Evolutionary conservation across 2,329 filamentous ascomycete genomes (phyloP), one percentile per base, ranked within the genome.

Genomic region (Penicillium sp.): DNA sequence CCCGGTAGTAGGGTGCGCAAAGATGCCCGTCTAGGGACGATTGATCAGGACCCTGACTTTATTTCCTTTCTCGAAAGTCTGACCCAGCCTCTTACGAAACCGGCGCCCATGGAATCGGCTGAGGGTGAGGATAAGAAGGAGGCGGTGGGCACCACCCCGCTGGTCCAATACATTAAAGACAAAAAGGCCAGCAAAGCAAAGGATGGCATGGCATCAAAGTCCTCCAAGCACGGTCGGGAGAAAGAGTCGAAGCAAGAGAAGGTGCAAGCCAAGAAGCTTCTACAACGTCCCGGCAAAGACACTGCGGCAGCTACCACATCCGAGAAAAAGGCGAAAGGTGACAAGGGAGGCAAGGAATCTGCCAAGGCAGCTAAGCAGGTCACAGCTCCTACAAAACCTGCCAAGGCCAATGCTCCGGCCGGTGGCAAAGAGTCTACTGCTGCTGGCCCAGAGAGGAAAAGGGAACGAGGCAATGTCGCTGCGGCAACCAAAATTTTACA

Each of bases 11-110:
- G 85, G 60, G 77, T 78, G 33, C 80, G 87, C 22, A 77, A 79
- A 37, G 92, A 98, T 69, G 79, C 80, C 36, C 81, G 89, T 10
- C 86, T 95, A 61, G 92, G 90, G 36, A 95, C 88, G 2, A 96
- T 98, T 50, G 92, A 98, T 55, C 88, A 95, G 60, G 92, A 98
- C 56, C 80, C 86, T 0, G 92, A 96, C 53, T 98, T 95, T 54
- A 93, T 95, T 70, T 80, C 82, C 16, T 98, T 96, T 60, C 74
- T 98, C 6, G 85, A 93, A 61, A 84, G 78, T 37, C 74, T 96
- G 31, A 93, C 89, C 1, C 87, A 93, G 51, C 78, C 76, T 2
- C 72, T 79, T 43, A 64, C 67, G n/a, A 81, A 76, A 55, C 64
- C 76, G 9, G 55, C 68, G 7, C 64, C 69, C 1, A 74, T 73